Conservation (phyloP, 495 filamentous ascomycete genomes). For the Neurospora sp. region DNA sequence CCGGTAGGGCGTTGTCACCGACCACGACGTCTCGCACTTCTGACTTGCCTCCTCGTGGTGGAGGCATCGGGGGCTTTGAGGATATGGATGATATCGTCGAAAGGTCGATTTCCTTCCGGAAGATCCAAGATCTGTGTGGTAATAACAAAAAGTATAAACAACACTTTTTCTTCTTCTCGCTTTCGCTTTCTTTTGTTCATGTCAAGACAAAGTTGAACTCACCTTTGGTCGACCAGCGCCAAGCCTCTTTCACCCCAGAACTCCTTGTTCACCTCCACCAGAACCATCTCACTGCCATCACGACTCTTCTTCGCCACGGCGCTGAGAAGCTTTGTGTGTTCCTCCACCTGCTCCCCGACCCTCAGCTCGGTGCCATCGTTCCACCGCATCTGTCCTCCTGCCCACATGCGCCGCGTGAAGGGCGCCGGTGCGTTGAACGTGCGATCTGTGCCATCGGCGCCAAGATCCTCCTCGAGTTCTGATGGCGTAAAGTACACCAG, state of each 20-base stretch:
- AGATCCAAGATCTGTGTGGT: constrained; percentile 46
- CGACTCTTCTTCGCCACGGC: constrained; percentile 44
- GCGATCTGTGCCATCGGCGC: constrained; percentile 50
- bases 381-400: constrained; percentile 52
- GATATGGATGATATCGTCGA: constrained; percentile 1
- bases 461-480: constrained; percentile 41
- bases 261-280: constrained; percentile 53
- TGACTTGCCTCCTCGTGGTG: constrained; percentile 5
- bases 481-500: constrained; percentile 51
- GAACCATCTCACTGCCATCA: constrained; percentile 51
- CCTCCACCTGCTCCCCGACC: constrained; percentile 45
- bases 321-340: constrained; percentile 44
- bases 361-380: background rate
- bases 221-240: constrained; percentile 46
- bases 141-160: background rate
- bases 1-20: background rate
- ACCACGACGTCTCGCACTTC: constrained; percentile 5
- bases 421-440: constrained; percentile 48
- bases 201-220: background rate
- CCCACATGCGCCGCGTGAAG: constrained; percentile 62
- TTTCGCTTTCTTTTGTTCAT: background rate
- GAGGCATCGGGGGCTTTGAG: constrained; percentile 1
- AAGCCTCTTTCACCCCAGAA: constrained; percentile 42
- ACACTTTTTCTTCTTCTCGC: background rate
- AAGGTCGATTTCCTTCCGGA: constrained; percentile 36